These are phyloP conservation scores for Ceratocystis lukuohia DNA, from an alignment of 2,329 filamentous ascomycete species.

Conservation along the genomic window DNA sequence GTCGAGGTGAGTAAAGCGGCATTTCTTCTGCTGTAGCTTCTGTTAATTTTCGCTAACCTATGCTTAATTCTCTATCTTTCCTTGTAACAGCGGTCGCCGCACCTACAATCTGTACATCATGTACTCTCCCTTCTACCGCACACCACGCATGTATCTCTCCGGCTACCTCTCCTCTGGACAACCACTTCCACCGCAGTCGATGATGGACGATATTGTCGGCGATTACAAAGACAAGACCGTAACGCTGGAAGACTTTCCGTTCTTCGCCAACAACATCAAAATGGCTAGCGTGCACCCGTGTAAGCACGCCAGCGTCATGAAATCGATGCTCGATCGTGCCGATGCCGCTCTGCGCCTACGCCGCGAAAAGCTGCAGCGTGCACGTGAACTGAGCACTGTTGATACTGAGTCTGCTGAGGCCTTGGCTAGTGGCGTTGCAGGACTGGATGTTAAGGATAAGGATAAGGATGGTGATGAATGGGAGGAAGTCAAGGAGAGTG, in stretches of 20 bases:
- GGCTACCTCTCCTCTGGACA: conserved; percentile 72
- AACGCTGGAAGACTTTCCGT: conserved; percentile 92
- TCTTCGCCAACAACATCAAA: conserved; percentile 81
- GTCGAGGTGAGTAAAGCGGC: conserved; percentile 1
- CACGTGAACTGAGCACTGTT: conserved; percentile 40
- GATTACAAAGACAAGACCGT: conserved; percentile 99
- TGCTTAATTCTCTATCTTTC: conserved; percentile 13
- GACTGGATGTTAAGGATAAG: conserved; percentile 43
- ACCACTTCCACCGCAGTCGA: conserved; percentile 65
- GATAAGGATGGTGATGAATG: conserved; percentile 39
- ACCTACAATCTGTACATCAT: conserved; percentile 99
- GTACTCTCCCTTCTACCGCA: conserved; percentile 93
- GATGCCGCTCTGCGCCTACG: conserved; percentile 85
- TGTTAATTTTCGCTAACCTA: conserved; percentile 11
- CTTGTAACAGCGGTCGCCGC: conserved; percentile 51
- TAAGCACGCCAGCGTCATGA: conserved; percentile 97
- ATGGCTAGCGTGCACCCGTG: conserved; percentile 96
- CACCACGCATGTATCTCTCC: conserved; percentile 85
- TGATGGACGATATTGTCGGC: conserved; percentile 95
- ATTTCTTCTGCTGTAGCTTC: background rate
- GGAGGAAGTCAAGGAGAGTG: conserved; percentile 49
- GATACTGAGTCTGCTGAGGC: conserved; percentile 39
- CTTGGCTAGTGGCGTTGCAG: conserved; percentile 66
- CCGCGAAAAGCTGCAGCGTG: conserved; percentile 48
- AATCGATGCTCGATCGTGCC: conserved; percentile 85